phyloP scores from a whole-genome alignment of 352 stramenopile genomes.

The Albugo candida region DNA sequence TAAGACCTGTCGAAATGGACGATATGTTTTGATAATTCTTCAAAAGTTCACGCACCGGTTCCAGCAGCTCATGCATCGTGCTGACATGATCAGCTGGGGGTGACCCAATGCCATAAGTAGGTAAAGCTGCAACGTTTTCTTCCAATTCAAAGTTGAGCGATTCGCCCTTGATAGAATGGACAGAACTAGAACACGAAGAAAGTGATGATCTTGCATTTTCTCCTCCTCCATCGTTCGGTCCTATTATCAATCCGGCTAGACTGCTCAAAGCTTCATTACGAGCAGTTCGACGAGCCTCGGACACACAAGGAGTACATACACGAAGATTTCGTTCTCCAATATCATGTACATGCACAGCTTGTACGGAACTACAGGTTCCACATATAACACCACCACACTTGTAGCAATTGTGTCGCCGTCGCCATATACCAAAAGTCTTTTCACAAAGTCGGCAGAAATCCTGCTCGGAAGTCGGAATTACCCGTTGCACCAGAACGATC shows the following conservation, averaged over 20 bases:
- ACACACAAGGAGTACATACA: conserved; percentile 60
- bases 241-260: too few relatives aligned
- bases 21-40: conserved; percentile 76
- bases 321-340: conserved; percentile 53
- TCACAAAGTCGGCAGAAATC: conserved; percentile 50
- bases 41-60: conserved; percentile 46
- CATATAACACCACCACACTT: conserved; percentile 68
- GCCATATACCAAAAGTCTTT: conserved; percentile 57
- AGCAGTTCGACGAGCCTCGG: conserved; percentile 36
- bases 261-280: conserved; percentile 9
- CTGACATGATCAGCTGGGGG: too few relatives aligned
- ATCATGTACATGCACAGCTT: conserved; percentile 36
- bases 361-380: conserved; percentile 51
- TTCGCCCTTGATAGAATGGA: too few relatives aligned
- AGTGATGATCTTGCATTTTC: too few relatives aligned
- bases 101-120: too few relatives aligned
- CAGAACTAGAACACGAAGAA: too few relatives aligned
- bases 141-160: too few relatives aligned
- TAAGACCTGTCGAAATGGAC: conserved; percentile 13
- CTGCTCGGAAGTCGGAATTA: conserved; percentile 49
- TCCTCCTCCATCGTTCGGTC: too few relatives aligned
- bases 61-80: conserved; percentile 28
- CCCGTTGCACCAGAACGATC: conserved; percentile 57
- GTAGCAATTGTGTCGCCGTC: conserved; percentile 63
- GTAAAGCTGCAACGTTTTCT: too few relatives aligned